Conservation (phyloP, 345 rosid species). For the Salix purpurea region DNA sequence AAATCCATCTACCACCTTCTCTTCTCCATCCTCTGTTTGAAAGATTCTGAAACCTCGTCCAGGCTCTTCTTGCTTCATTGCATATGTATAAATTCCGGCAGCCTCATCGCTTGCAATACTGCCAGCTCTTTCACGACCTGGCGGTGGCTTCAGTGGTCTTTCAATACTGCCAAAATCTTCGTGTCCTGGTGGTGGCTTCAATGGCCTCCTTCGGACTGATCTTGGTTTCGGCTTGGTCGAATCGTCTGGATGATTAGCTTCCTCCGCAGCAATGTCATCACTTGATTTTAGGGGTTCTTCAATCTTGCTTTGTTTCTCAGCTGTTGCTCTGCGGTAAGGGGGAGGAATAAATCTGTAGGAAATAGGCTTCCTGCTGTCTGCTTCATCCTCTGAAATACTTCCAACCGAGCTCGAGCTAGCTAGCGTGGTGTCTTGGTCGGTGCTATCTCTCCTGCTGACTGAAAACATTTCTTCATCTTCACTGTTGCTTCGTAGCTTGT, state of each 20-base stretch:
- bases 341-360: conserved; percentile 44
- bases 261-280: conserved; percentile 7
- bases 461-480: conserved; percentile 37
- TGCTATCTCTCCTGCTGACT: conserved; percentile 16
- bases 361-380: conserved; percentile 29
- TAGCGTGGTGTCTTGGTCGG: conserved; percentile 18
- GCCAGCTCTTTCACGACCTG: conserved; percentile 1
- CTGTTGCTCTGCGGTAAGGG: conserved; percentile 39
- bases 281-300: conserved; percentile 22
- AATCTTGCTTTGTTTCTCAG: conserved; percentile 24
- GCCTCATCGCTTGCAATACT: background rate
- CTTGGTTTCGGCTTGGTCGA: conserved; percentile 48
- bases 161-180: conserved; percentile 5
- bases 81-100: conserved; percentile 2
- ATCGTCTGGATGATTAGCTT: conserved; percentile 16
- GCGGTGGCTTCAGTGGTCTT: conserved; percentile 20
- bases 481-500: conserved; percentile 30
- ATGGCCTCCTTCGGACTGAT: conserved; percentile 53
- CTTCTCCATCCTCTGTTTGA: conserved; percentile 21
- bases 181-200: conserved; percentile 30
- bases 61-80: conserved; percentile 3
- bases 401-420: conserved; percentile 46
- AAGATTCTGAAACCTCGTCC: background rate
- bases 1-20: conserved; percentile 34
- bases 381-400: conserved; percentile 43